phyloP scores from a whole-genome alignment of 2,329 filamentous ascomycete species.

The Cladosporium sp. region DNA sequence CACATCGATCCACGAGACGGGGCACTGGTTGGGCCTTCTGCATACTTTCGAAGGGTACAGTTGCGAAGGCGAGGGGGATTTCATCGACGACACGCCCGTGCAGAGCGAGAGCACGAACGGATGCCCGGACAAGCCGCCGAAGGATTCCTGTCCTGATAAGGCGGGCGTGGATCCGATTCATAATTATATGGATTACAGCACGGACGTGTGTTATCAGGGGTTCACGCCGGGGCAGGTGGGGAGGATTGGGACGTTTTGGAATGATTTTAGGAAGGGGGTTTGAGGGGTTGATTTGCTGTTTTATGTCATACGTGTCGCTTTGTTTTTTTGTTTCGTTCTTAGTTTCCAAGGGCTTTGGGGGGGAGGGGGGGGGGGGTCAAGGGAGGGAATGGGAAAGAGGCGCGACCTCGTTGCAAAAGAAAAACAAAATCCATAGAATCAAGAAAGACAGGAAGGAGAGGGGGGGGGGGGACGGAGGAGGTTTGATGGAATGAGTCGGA shows the following conservation, averaged over 20 bases:
- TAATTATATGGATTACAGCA: constrained; percentile 59
- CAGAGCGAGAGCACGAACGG: constrained; percentile 48
- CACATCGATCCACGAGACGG: constrained; percentile 46
- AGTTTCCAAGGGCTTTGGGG: no score
- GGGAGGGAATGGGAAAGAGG: no score
- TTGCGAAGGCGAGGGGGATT: constrained; percentile 43
- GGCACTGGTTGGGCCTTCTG: constrained; percentile 46
- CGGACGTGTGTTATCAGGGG: constrained; percentile 51
- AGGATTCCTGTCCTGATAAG: constrained; percentile 48
- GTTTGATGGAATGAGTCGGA: no score
- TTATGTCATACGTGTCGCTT: neutral
- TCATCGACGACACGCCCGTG: constrained; percentile 41
- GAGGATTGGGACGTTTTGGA: constrained; percentile 52
- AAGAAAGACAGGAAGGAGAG: no score
- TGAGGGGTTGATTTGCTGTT: neutral
- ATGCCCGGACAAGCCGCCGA: constrained; percentile 46
- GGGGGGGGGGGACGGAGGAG: no score
- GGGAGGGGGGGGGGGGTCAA: no score
- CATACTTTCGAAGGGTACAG: constrained; percentile 45
- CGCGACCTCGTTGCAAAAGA: no score
- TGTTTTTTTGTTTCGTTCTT: neutral
- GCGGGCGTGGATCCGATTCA: constrained; percentile 50
- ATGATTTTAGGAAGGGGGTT: constrained; percentile 35
- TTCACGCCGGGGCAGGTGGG: constrained; percentile 49
- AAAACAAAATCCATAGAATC: no score